These are phyloP conservation scores for Hygrophorus russula DNA, from an alignment of 768 basidiomycete genomes.

Conservation along the genomic window DNA sequence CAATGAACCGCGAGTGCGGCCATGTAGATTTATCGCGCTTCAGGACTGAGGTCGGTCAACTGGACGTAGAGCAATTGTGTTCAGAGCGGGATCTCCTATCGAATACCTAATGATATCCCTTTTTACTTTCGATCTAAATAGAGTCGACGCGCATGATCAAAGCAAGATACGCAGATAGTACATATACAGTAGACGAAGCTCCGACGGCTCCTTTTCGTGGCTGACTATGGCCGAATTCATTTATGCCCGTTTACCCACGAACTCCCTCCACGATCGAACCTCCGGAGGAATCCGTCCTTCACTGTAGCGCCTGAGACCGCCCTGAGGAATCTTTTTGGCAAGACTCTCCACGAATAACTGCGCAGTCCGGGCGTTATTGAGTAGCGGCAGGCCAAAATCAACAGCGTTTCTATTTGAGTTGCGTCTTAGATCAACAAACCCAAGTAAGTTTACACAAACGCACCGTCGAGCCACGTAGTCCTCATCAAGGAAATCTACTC, in stretches of 20 bases:
- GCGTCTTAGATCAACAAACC: conserved; percentile 3
- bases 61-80: conserved; percentile 40
- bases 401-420: conserved; percentile 69
- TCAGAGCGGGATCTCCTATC: conserved; percentile 29
- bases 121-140: not conserved
- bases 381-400: conserved; percentile 85
- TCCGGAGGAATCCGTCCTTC: conserved; percentile 88
- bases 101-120: not conserved
- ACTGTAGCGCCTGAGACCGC: conserved; percentile 65
- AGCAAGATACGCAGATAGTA: not conserved
- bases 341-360: conserved; percentile 86
- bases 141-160: not conserved
- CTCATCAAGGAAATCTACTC: conserved; percentile 69
- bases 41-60: conserved; percentile 19
- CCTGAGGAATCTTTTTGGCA: conserved; percentile 71
- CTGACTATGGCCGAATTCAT: no score
- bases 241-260: conserved; percentile 63
- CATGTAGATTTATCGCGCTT: conserved; percentile 23
- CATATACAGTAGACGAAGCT: conserved; percentile 6
- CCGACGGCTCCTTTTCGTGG: conserved; percentile 16
- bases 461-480: conserved; percentile 93
- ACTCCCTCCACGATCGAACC: conserved; percentile 88
- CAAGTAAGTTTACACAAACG: conserved; percentile 14
- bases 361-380: conserved; percentile 86
- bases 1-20: conserved; percentile 36